A percentile compares a stretch with the other conserved stretches of the same genome.
Evolutionary conservation across 1,284 basidiomycete species (phyloP).

Genomic region (Ganoderma multipileum): DNA sequence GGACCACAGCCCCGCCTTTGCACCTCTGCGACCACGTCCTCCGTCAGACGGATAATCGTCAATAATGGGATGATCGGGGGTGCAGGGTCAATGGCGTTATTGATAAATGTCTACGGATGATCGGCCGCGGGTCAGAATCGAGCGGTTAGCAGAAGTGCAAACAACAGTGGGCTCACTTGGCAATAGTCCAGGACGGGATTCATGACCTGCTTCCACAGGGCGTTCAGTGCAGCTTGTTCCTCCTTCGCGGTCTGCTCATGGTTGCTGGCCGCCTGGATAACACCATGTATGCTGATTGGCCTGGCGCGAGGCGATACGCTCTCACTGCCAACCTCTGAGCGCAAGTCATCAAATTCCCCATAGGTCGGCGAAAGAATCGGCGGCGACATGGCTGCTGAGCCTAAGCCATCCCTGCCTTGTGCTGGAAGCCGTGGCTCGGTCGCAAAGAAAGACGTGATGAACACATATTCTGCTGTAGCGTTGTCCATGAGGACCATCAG

Average conservation of each 20-base stretch:
- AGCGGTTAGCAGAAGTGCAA: no score
- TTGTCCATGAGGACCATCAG: slow-evolving; percentile 94
- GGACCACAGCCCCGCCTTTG: slow-evolving; percentile 80
- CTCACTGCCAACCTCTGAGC: slow-evolving; percentile 35
- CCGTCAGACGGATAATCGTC: slow-evolving; percentile 89
- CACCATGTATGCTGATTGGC: slow-evolving; percentile 38
- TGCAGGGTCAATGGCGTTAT: slow-evolving; percentile 67
- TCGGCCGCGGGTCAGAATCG: background rate
- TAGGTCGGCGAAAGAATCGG: slow-evolving; percentile 39
- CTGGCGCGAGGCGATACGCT: slow-evolving; percentile 35
- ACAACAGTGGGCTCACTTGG: slow-evolving; percentile 53
- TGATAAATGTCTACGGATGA: slow-evolving; percentile 67
- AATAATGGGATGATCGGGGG: slow-evolving; percentile 80
- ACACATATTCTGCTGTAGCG: slow-evolving; percentile 88
- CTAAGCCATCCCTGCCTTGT: slow-evolving; percentile 44
- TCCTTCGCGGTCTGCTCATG: slow-evolving; percentile 49
- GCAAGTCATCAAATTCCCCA: slow-evolving; percentile 40
- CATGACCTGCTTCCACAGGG: slow-evolving; percentile 90
- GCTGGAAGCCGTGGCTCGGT: slow-evolving; percentile 42
- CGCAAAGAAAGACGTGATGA: slow-evolving; percentile 84
- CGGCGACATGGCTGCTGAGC: slow-evolving; percentile 46
- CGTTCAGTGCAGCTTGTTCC: slow-evolving; percentile 61
- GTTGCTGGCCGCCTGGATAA: slow-evolving; percentile 28
- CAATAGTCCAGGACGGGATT: slow-evolving; percentile 88
- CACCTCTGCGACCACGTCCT: slow-evolving; percentile 75